These are phyloP conservation scores for Zangia roseola DNA, from an alignment of 768 basidiomycete species.

Conservation along the genomic window DNA sequence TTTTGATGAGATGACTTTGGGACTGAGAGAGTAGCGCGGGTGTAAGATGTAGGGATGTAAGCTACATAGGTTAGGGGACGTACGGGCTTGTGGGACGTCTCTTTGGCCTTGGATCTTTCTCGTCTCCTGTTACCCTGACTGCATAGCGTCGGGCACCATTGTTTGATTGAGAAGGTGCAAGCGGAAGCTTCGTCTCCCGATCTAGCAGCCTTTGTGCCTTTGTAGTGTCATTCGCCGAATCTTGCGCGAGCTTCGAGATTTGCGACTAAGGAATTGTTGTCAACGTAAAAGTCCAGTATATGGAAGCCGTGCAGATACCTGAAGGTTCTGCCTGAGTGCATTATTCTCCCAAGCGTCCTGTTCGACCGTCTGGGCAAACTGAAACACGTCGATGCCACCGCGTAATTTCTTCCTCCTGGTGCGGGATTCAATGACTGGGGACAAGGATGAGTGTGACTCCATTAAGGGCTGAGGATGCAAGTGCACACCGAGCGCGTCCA, in stretches of 20 bases:
- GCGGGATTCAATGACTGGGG: constrained; percentile 61
- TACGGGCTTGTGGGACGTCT: constrained; percentile 45
- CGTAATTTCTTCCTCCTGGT: constrained; percentile 62
- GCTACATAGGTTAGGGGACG: constrained; percentile 9
- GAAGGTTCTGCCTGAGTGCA: constrained; percentile 52
- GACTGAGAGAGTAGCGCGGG: constrained; percentile 35
- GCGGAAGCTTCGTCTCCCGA: constrained; percentile 10
- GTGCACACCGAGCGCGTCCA: constrained; percentile 72
- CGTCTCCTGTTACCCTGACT: constrained; percentile 32
- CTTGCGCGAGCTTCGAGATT: constrained; percentile 52
- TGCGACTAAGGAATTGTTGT: constrained; percentile 41
- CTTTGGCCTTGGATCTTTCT: constrained; percentile 6
- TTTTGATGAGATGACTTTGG: constrained; percentile 53
- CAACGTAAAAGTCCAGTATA: not conserved
- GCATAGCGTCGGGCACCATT: constrained; percentile 50
- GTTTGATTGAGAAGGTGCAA: constrained; percentile 31
- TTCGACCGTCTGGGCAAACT: constrained; percentile 81
- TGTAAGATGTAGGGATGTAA: not conserved
- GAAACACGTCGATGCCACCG: constrained; percentile 59
- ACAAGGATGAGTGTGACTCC: constrained; percentile 10
- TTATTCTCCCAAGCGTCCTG: constrained; percentile 65
- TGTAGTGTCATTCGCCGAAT: constrained; percentile 24
- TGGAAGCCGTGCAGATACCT: constrained; percentile 44
- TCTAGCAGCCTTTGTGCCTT: constrained; percentile 15
- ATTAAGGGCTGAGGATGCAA: constrained; percentile 8